phyloP scores from a whole-genome alignment of 2,329 filamentous ascomycete species.

The Alternaria postmessia region DNA sequence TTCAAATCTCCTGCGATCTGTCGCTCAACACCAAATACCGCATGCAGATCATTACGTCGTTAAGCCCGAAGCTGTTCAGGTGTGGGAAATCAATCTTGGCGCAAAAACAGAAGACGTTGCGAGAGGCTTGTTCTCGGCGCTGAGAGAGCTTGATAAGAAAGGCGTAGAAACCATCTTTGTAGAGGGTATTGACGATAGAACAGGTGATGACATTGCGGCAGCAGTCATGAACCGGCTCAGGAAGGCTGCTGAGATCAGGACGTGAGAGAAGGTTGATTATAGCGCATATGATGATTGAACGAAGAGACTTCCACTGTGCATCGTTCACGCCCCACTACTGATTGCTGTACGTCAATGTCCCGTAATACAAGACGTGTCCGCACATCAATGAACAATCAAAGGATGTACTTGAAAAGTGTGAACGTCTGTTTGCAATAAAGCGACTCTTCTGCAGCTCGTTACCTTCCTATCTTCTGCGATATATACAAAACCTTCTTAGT shows the following conservation, averaged over 20 bases:
- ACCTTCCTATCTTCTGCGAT: neutral
- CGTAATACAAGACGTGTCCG: neutral
- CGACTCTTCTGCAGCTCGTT: neutral
- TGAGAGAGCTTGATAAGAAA: constrained; percentile 82
- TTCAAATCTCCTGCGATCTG: constrained; percentile 47
- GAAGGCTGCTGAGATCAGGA: constrained; percentile 55
- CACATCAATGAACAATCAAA: neutral
- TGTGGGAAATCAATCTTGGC: constrained; percentile 78
- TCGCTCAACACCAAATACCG: constrained; percentile 46
- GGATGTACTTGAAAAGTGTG: neutral
- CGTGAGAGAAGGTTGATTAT: neutral
- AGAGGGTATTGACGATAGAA: constrained; percentile 78
- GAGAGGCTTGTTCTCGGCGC: constrained; percentile 83
- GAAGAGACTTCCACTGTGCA: neutral
- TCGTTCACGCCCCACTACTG: neutral
- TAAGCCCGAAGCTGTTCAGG: constrained; percentile 22
- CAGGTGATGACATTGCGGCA: constrained; percentile 79
- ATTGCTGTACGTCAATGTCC: neutral
- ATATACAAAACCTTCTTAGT: neutral
- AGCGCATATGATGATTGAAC: neutral
- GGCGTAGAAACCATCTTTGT: constrained; percentile 86
- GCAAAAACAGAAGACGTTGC: constrained; percentile 76
- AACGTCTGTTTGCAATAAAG: neutral
- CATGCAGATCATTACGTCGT: constrained; percentile 33
- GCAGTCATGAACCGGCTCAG: constrained; percentile 64